Evolutionary conservation across 768 basidiomycete species (phyloP), one percentile per base, ranked within the genome.

Genomic region (Chiua virens): DNA sequence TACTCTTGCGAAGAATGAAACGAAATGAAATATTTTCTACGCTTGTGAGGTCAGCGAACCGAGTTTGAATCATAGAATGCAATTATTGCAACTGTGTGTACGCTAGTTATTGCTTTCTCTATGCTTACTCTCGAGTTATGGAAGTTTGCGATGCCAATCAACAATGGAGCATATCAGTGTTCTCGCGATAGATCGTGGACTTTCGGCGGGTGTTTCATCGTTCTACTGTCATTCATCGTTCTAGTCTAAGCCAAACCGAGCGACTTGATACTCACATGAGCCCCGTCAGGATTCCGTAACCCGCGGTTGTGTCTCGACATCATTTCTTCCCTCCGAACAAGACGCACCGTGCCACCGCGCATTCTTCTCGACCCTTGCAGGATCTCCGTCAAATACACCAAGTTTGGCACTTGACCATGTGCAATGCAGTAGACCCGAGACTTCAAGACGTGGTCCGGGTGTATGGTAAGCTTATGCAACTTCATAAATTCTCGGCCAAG

Each of bases 21-120:
- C 36, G 76, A 76, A 60, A 82, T 69, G 74, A 76, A 80, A 51
- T 43, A 38, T 50, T 66, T 58, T 36, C 54, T 38, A 45, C 37
- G 32, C 32, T 5, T 43, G 25, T 39, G 15, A 9, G 18, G 21
- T 35, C 40, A 42, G 34, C 18, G 30, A 30, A 30, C 30, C 30
- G 30, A 30, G 13, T 30, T 30, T 14, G 30, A 30, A 30, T 15
- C 32, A 32, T 34, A 49, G 23, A 32, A 36, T 27, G 42, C 25
- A 21, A 41, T 23, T 15, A 28, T 35, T 35, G 34, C 21, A 27
- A 48, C n/a, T n/a, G n/a, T n/a, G n/a, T n/a, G n/a, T n/a, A n/a
- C n/a, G 3, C 13, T 11, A 13, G 13, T 30, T 11, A 3, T 5
- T 6, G 6, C 15, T 6, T 34, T 17, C 17, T 8, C 34, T 34